Percentiles rank a stretch among this genome's conserved stretches.
These are phyloP conservation scores for Neofusicoccum umdonicola DNA, from an alignment of 2,329 filamentous ascomycete genomes.

Conservation along the genomic window DNA sequence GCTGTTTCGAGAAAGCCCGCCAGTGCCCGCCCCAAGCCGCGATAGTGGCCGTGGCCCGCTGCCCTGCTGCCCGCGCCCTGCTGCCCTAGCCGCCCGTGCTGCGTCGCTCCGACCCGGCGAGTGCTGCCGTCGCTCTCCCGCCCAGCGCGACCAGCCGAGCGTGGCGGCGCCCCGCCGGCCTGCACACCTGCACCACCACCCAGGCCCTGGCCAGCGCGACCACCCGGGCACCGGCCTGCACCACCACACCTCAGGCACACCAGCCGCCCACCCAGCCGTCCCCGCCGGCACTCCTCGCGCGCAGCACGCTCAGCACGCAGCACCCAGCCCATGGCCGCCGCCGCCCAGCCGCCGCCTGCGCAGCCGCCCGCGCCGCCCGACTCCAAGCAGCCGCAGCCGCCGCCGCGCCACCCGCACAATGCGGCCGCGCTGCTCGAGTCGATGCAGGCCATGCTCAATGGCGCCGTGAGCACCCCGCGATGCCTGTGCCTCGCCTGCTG, in stretches of 20 bases:
- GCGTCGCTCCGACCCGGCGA: background rate
- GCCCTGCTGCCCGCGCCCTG: background rate
- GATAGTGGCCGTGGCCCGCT: background rate
- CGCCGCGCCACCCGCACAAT: background rate
- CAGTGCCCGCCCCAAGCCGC: no score
- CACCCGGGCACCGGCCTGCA: background rate
- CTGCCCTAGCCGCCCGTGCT: constrained; percentile 7
- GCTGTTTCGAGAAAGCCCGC: constrained; percentile 6
- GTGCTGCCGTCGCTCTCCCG: background rate
- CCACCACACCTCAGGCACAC: no score
- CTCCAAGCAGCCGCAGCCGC: background rate
- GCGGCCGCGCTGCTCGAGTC: constrained; percentile 37
- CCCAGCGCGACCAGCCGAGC: background rate
- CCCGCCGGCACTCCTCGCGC: background rate
- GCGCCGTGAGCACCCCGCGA: constrained; percentile 38
- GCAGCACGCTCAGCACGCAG: background rate
- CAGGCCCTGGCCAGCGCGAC: no score
- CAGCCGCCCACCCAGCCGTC: background rate
- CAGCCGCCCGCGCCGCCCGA: background rate
- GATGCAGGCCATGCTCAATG: constrained; percentile 48
- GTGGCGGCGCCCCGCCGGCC: background rate
- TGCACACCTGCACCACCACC: no score
- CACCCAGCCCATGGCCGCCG: background rate
- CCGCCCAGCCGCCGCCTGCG: background rate
- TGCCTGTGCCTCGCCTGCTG: background rate